These are phyloP conservation scores for Dipodascopsis uninucleata DNA, from an alignment of 805 yeast genomes.

Conservation along the genomic window DNA sequence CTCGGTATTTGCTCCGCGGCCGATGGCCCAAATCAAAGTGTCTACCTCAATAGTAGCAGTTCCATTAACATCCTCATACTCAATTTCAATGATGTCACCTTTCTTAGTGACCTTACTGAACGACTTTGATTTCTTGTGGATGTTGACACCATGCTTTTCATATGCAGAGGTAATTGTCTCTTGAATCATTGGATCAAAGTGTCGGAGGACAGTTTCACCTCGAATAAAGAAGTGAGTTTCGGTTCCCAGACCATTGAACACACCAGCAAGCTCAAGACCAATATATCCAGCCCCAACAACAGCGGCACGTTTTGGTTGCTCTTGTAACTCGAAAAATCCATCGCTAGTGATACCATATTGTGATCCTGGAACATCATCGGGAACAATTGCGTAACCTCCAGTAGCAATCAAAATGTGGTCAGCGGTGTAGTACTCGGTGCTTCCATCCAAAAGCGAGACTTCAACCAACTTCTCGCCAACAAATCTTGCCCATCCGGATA, in stretches of 20 bases:
- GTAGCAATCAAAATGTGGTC: constrained; percentile 85
- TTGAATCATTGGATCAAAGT: constrained; percentile 80
- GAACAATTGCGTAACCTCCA: constrained; percentile 81
- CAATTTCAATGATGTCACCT: constrained; percentile 50
- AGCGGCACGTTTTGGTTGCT: constrained; percentile 88
- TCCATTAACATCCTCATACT: constrained; percentile 42
- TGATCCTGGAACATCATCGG: constrained; percentile 69
- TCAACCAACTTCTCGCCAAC: constrained; percentile 54
- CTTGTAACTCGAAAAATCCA: constrained; percentile 77
- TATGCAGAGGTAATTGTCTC: constrained; percentile 76
- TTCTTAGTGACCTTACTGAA: constrained; percentile 46
- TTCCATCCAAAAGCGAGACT: constrained; percentile 64
- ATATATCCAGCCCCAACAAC: constrained; percentile 98
- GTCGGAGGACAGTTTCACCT: constrained; percentile 84
- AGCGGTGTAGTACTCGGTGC: constrained; percentile 61
- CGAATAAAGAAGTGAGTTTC: constrained; percentile 86
- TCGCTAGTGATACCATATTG: constrained; percentile 84
- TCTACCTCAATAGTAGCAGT: constrained; percentile 60
- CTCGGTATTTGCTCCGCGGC: constrained; percentile 73
- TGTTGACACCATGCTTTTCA: constrained; percentile 72
- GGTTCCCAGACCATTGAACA: constrained; percentile 81
- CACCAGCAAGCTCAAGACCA: constrained; percentile 93
- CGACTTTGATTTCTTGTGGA: constrained; percentile 59
- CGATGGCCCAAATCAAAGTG: constrained; percentile 86
- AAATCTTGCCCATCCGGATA: constrained; percentile 84